Conservation (phyloP, 805 yeast genomes). For the Lachancea sp. region DNA sequence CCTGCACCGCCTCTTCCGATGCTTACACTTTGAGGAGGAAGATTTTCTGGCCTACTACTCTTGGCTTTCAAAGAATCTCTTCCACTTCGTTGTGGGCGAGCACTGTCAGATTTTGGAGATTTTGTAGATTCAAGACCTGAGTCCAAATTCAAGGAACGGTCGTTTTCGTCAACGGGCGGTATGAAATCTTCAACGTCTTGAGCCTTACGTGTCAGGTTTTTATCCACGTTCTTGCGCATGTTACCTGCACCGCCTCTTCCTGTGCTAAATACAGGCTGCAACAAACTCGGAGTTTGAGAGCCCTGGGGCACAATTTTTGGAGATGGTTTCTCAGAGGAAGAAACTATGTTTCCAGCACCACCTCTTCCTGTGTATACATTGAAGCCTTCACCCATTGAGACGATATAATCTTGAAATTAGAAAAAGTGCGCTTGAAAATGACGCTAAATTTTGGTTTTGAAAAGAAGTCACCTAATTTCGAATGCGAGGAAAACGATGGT, state of each 20-base stretch:
- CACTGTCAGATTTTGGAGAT: slow-evolving; percentile 10
- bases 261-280: slow-evolving; percentile 53
- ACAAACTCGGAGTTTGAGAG: slow-evolving; percentile 52
- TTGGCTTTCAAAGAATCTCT: slow-evolving; percentile 5
- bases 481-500: background rate
- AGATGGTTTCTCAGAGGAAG: slow-evolving; percentile 39
- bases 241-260: slow-evolving; percentile 80
- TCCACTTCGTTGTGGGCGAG: background rate
- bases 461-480: background rate
- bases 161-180: slow-evolving; percentile 22
- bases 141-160: background rate
- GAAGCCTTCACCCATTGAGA: background rate
- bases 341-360: slow-evolving; percentile 65
- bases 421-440: background rate
- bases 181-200: slow-evolving; percentile 53
- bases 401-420: background rate
- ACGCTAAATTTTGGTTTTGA: background rate
- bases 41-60: slow-evolving; percentile 11
- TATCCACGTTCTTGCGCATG: slow-evolving; percentile 58
- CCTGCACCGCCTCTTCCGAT: slow-evolving; percentile 35
- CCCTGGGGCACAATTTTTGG: slow-evolving; percentile 56
- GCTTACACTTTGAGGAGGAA: slow-evolving; percentile 18
- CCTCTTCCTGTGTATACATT: slow-evolving; percentile 63
- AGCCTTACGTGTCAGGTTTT: slow-evolving; percentile 50
- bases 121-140: slow-evolving; percentile 7